Base-by-base conservation (phyloP, 345 rosid species). In the Sapria himalayana region DNA sequence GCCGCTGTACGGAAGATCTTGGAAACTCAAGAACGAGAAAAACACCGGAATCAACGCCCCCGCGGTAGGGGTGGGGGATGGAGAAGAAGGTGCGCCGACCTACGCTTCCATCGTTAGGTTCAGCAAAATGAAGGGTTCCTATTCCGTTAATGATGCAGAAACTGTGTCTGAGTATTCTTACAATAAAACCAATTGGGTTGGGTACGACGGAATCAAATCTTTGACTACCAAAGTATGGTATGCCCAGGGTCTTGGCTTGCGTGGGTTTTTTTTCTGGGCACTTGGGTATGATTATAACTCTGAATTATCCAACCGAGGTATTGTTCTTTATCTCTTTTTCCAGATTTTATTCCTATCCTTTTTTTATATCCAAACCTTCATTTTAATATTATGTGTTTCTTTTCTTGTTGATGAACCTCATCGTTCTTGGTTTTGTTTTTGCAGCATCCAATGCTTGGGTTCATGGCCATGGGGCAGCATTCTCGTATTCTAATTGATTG, bases 191-290 rank as follows among this genome's bases (percentile, higher is more conserved):
- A 7, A 55, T 0, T 71, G 73, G 79, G 29, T 69, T 13, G 67
- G 73, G 2, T 71, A 66, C 5, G 78, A 75, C 25, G 81, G 62
- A 39, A 47, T 53, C 0, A 56, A 56, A 27, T 72, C 74, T 15
- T 61, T 71, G 9, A 48, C 62, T 0, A 49, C 60, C 0, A 81
- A 81, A 62, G 63, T 77, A 5, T 19, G 43, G 22, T 72, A 68
- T 9, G 73, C 73, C 29, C 56, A 67, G 51, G 67, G 25, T 8
- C 66, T 50, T 17, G 60, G 66, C 7, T 47, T 77, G 43, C 72
- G 67, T 27, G 93, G 93, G 50, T 81, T 74, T 64, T 81, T 63
- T 58, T 68, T 71, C 22, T 81, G 93, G 93, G 78, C 74, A 13
- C 66, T 72, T 14, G 70, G 66, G 0, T 62, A 44, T 19, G 93